A percentile compares a stretch with the other conserved stretches of the same genome.
phyloP scores from a whole-genome alignment of 2,329 filamentous ascomycete species.

The Elsinoe fawcettii region DNA sequence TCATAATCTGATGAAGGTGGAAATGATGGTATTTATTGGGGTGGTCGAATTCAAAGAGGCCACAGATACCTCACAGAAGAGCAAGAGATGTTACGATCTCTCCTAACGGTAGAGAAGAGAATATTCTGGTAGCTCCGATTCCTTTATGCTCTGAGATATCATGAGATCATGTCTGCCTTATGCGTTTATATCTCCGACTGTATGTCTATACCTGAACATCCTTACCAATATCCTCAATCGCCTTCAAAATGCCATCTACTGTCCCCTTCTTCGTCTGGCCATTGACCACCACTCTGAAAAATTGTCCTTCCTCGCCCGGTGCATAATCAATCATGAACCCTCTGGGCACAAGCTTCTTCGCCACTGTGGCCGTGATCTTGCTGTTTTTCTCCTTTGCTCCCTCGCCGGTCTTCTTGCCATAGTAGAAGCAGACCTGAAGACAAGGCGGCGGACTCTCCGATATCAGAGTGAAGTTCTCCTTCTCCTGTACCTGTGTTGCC shows the following conservation, averaged over 20 bases:
- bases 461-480: constrained; percentile 60
- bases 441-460: constrained; percentile 74
- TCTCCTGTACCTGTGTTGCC: constrained; percentile 49
- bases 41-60: too few relatives aligned
- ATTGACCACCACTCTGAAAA: constrained; percentile 64
- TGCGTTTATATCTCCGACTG: neutral
- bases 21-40: too few relatives aligned
- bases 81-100: too few relatives aligned
- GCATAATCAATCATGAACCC: constrained; percentile 67
- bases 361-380: constrained; percentile 48
- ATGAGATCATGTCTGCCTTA: too few relatives aligned
- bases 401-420: constrained; percentile 49
- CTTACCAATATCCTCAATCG: constrained; percentile 44
- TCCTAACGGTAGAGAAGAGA: too few relatives aligned
- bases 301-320: constrained; percentile 53
- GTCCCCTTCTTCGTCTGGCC: constrained; percentile 52
- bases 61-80: too few relatives aligned
- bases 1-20: neutral
- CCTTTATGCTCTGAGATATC: too few relatives aligned
- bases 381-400: constrained; percentile 44
- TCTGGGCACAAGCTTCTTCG: constrained; percentile 45
- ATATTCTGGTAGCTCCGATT: too few relatives aligned
- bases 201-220: constrained; percentile 20
- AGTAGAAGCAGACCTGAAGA: constrained; percentile 93
- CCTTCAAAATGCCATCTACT: constrained; percentile 54